These are phyloP conservation scores for Gryganskiella cystojenkinii DNA, from an alignment of 192 early-diverging fungal species.

Conservation along the genomic window DNA sequence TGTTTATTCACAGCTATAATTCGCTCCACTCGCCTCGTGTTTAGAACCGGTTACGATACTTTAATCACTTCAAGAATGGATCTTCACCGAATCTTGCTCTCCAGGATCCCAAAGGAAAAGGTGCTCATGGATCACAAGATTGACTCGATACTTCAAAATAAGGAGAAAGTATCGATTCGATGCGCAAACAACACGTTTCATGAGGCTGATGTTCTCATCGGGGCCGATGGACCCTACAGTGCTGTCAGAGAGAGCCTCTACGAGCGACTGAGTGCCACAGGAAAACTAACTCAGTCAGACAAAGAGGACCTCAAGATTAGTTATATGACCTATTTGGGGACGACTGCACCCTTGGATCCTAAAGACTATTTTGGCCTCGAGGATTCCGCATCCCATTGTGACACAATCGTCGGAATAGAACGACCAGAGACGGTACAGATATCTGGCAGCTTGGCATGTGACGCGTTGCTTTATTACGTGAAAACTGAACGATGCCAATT, in stretches of 20 bases:
- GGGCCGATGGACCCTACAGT: not conserved
- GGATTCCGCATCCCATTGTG: not conserved
- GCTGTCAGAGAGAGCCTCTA: not conserved
- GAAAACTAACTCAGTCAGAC: not conserved
- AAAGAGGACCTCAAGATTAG: too few relatives aligned
- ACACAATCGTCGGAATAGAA: not conserved
- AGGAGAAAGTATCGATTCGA: not conserved
- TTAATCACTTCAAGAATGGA: not conserved
- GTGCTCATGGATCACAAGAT: not conserved
- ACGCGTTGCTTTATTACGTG: too few relatives aligned
- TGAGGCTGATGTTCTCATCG: not conserved
- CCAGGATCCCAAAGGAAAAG: not conserved
- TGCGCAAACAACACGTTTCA: not conserved
- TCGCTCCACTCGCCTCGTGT: too few relatives aligned
- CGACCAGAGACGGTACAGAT: not conserved
- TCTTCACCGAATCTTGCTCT: not conserved
- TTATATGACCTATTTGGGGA: not conserved
- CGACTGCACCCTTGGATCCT: not conserved
- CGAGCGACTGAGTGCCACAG: not conserved
- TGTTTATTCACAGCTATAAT: too few relatives aligned
- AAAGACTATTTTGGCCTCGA: not conserved
- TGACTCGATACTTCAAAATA: not conserved
- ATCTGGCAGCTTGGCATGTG: too few relatives aligned
- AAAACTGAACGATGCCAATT: too few relatives aligned
- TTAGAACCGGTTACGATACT: not conserved